Percentiles rank a stretch among this genome's conserved stretches.
Evolutionary conservation across 108 stramenopile genomes (phyloP).

Genomic region (Nitzschia sp.): DNA sequence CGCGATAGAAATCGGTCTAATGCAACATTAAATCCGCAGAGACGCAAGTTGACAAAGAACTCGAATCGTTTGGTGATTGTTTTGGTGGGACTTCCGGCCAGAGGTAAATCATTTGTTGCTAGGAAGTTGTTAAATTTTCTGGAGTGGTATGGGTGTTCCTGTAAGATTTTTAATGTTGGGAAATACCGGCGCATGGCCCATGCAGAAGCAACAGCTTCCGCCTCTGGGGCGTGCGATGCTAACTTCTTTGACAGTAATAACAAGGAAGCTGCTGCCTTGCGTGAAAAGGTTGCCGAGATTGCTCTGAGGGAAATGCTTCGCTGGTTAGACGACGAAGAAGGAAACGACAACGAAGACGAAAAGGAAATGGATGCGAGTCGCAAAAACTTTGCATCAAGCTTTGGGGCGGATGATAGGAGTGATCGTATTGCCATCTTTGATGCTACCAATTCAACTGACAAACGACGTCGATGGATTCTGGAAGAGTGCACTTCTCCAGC

Average conservation of each 20-base stretch:
- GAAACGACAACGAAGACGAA: constrained; percentile 24
- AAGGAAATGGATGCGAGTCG: constrained; percentile 7
- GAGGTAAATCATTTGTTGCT: constrained; percentile 91
- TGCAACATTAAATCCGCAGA: constrained; percentile 32
- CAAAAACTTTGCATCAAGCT: constrained; percentile 7
- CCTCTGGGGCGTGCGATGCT: constrained; percentile 67
- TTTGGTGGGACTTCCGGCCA: constrained; percentile 86
- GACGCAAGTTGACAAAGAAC: constrained; percentile 68
- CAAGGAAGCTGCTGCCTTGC: constrained; percentile 56
- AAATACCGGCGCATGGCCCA: constrained; percentile 80
- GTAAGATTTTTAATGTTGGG: constrained; percentile 91
- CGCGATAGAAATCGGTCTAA: background rate
- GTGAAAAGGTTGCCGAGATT: constrained; percentile 67
- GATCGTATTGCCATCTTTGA: constrained; percentile 93
- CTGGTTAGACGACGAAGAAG: constrained; percentile 78
- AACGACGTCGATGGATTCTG: constrained; percentile 76
- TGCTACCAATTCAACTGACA: constrained; percentile 94
- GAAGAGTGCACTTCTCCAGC: constrained; percentile 70
- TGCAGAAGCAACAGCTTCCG: constrained; percentile 34
- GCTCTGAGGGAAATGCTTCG: constrained; percentile 80
- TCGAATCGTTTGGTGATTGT: constrained; percentile 76
- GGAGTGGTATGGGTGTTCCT: constrained; percentile 75
- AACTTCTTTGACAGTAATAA: constrained; percentile 84
- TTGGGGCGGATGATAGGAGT: background rate
- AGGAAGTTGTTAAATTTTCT: constrained; percentile 83